phyloP scores from a whole-genome alignment of 805 yeast genomes.

The Yamadazyma philogaea region DNA sequence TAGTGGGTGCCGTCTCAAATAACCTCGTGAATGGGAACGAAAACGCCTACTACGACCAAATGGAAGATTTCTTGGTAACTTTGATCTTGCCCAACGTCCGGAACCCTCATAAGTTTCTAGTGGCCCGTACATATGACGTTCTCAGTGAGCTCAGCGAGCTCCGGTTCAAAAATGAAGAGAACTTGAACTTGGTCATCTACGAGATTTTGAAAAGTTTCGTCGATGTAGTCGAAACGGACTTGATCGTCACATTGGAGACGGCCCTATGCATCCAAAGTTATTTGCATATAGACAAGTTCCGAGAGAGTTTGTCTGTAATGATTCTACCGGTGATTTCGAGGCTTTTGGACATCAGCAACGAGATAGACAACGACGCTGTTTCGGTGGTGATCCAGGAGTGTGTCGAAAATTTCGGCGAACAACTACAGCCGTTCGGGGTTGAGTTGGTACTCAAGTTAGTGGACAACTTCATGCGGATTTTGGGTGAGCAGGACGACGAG shows the following conservation, averaged over 20 bases:
- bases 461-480: slow-evolving; percentile 56
- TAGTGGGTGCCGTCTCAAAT: slow-evolving; percentile 70
- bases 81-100: slow-evolving; percentile 71
- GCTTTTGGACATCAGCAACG: slow-evolving; percentile 68
- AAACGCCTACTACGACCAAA: slow-evolving; percentile 43
- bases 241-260: slow-evolving; percentile 80
- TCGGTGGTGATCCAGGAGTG: slow-evolving; percentile 93
- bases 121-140: slow-evolving; percentile 71
- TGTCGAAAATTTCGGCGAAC: slow-evolving; percentile 83
- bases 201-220: slow-evolving; percentile 32
- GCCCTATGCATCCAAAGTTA: slow-evolving; percentile 84
- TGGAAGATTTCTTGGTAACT: slow-evolving; percentile 64
- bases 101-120: slow-evolving; percentile 61
- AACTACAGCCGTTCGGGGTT: slow-evolving; percentile 79
- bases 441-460: slow-evolving; percentile 54
- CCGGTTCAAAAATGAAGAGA: slow-evolving; percentile 38
- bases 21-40: slow-evolving; percentile 55
- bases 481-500: slow-evolving; percentile 28
- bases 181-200: slow-evolving; percentile 26
- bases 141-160: slow-evolving; percentile 63
- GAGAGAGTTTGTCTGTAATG: slow-evolving; percentile 61
- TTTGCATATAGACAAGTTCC: slow-evolving; percentile 60
- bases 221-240: slow-evolving; percentile 25
- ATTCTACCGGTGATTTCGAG: slow-evolving; percentile 82
- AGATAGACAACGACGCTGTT: slow-evolving; percentile 81